These are phyloP conservation scores for Ophiosphaerella korrae DNA, from an alignment of 2,329 filamentous ascomycete species.

Conservation along the genomic window DNA sequence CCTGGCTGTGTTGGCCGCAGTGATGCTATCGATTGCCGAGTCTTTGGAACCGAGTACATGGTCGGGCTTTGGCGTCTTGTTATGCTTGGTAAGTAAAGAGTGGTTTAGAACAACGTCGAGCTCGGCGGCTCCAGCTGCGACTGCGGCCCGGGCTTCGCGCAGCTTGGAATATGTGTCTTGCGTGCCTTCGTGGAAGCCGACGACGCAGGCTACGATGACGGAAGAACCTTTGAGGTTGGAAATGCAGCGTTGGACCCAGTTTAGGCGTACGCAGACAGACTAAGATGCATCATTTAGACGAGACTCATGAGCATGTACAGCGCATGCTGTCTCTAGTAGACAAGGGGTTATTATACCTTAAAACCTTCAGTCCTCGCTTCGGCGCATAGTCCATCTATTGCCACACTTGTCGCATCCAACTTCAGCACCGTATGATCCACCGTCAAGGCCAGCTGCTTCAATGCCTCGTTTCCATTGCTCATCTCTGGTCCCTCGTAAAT, in stretches of 20 bases:
- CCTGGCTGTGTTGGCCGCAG: conserved; percentile 38
- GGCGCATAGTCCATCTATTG: conserved; percentile 60
- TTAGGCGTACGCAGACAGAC: conserved; percentile 63
- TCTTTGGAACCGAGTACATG: conserved; percentile 19
- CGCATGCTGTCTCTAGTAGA: no score
- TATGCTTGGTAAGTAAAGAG: conserved; percentile 48
- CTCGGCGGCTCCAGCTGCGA: conserved; percentile 59
- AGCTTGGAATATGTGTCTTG: conserved; percentile 57
- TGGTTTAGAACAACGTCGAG: conserved; percentile 66
- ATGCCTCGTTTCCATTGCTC: conserved; percentile 31
- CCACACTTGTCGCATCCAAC: conserved; percentile 52
- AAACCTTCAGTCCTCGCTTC: conserved; percentile 58
- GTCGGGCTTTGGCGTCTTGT: conserved; percentile 15
- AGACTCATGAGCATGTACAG: no score
- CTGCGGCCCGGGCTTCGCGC: conserved; percentile 56
- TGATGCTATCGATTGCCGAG: conserved; percentile 41
- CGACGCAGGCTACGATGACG: conserved; percentile 62
- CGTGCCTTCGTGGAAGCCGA: conserved; percentile 66
- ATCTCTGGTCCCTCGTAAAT: conserved; percentile 34
- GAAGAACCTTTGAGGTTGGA: conserved; percentile 54
- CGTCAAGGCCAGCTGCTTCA: conserved; percentile 41
- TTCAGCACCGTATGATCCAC: conserved; percentile 59
- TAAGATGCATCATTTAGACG: conserved; percentile 23
- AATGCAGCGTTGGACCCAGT: conserved; percentile 58
- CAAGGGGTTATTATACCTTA: conserved; percentile 40